Conservation (phyloP, 768 basidiomycete species). For the Fistulinella prunicolor region DNA sequence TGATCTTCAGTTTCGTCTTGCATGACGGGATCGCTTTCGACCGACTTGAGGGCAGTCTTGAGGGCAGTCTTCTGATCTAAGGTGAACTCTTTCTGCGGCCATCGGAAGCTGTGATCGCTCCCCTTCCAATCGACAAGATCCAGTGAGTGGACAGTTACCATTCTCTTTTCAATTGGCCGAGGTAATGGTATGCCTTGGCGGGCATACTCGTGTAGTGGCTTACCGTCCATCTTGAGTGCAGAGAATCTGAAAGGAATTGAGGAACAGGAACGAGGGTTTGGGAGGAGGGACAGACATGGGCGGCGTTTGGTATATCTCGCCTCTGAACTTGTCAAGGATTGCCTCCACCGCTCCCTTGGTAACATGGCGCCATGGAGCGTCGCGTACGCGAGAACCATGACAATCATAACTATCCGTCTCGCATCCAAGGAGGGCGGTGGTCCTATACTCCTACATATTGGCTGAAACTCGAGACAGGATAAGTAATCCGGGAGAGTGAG, state of each 20-base stretch:
- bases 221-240: slow-evolving; percentile 98
- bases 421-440: slow-evolving; percentile 88
- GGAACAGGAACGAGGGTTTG: background rate
- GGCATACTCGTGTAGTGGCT: slow-evolving; percentile 93
- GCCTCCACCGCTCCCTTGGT: slow-evolving; percentile 72
- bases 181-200: slow-evolving; percentile 88
- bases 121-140: slow-evolving; percentile 80
- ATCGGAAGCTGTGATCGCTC: slow-evolving; percentile 67
- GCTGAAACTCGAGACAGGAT: slow-evolving; percentile 14
- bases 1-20: slow-evolving; percentile 32
- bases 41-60: slow-evolving; percentile 56
- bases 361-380: slow-evolving; percentile 80
- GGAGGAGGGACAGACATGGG: slow-evolving; percentile 64
- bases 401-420: slow-evolving; percentile 95
- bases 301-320: slow-evolving; percentile 86
- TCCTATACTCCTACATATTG: slow-evolving; percentile 73
- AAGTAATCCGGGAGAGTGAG: background rate
- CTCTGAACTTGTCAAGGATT: slow-evolving; percentile 70
- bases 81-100: slow-evolving; percentile 70
- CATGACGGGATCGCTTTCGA: slow-evolving; percentile 39
- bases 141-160: slow-evolving; percentile 77
- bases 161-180: slow-evolving; percentile 86
- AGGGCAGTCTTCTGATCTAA: slow-evolving; percentile 68
- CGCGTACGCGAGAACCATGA: slow-evolving; percentile 76
- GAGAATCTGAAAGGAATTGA: slow-evolving; percentile 67